Conservation (phyloP, 2,329 filamentous ascomycete genomes). For the Aspergillus vadensis region DNA sequence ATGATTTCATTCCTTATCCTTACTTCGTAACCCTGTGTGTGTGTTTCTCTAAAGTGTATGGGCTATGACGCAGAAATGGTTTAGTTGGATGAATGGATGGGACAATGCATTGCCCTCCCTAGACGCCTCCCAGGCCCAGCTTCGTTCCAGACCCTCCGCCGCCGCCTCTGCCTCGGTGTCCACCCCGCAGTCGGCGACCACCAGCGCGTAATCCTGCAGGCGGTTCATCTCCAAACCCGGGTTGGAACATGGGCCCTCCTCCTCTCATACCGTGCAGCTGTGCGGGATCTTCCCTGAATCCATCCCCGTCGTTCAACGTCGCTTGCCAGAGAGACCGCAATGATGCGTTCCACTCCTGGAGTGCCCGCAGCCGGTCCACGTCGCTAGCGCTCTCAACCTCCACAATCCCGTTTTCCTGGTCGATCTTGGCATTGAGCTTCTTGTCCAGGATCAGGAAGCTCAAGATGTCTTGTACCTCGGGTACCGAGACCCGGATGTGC, state of each 20-base stretch:
- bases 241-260: constrained; percentile 29
- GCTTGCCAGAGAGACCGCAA: constrained; percentile 69
- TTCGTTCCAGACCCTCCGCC: constrained; percentile 4
- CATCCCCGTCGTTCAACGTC: constrained; percentile 77
- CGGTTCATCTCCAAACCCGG: constrained; percentile 36
- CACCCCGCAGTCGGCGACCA: constrained; percentile 28
- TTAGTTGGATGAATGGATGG: neutral
- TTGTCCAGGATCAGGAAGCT: constrained; percentile 90
- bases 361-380: constrained; percentile 66
- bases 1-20: neutral
- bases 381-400: constrained; percentile 76
- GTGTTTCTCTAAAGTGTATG: neutral
- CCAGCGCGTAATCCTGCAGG: constrained; percentile 26
- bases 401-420: constrained; percentile 82
- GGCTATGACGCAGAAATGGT: neutral
- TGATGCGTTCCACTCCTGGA: constrained; percentile 71
- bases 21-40: neutral
- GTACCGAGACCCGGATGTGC: constrained; percentile 79
- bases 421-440: constrained; percentile 82
- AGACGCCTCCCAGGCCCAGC: neutral
- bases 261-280: constrained; percentile 29
- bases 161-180: constrained; percentile 28
- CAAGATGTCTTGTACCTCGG: constrained; percentile 93
- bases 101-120: neutral
- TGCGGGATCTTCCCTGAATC: constrained; percentile 51